Evolutionary conservation across 495 filamentous ascomycete genomes (phyloP).

Genomic region (Neurospora sp.): DNA sequence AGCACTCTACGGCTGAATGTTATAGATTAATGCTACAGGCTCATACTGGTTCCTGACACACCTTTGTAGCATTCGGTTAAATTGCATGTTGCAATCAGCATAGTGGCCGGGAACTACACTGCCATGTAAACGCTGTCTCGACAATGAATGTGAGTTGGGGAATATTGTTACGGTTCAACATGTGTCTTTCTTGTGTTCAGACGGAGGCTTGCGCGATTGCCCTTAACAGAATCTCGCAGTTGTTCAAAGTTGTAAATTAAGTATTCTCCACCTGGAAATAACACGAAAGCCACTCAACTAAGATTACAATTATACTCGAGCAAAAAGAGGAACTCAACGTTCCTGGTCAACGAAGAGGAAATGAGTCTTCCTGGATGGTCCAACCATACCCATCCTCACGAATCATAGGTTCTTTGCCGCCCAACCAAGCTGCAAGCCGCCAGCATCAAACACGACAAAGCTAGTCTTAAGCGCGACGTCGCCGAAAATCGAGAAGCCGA

Average conservation of each 20-base stretch:
- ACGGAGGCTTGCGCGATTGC: neutral
- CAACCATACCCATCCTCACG: neutral
- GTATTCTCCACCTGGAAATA: neutral
- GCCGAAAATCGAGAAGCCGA: constrained; percentile 54
- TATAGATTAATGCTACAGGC: neutral
- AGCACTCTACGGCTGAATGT: neutral
- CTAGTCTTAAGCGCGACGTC: constrained; percentile 42
- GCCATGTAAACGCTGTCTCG: neutral
- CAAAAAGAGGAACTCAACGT: neutral
- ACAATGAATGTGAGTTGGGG: neutral
- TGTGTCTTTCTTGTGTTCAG: neutral
- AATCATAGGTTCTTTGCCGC: constrained; percentile 32
- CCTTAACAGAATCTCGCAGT: neutral
- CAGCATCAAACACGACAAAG: constrained; percentile 55
- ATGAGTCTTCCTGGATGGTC: neutral
- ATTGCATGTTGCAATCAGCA: neutral
- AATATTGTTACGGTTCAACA: neutral
- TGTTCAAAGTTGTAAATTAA: neutral
- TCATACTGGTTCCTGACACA: neutral
- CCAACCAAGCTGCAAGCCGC: constrained; percentile 44
- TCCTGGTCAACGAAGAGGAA: neutral
- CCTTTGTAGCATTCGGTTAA: neutral
- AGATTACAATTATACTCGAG: neutral
- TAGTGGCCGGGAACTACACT: neutral
- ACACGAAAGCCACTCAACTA: neutral